Base-by-base conservation (phyloP, 2,329 filamentous ascomycete genomes). In the Mollisia scopiformis region DNA sequence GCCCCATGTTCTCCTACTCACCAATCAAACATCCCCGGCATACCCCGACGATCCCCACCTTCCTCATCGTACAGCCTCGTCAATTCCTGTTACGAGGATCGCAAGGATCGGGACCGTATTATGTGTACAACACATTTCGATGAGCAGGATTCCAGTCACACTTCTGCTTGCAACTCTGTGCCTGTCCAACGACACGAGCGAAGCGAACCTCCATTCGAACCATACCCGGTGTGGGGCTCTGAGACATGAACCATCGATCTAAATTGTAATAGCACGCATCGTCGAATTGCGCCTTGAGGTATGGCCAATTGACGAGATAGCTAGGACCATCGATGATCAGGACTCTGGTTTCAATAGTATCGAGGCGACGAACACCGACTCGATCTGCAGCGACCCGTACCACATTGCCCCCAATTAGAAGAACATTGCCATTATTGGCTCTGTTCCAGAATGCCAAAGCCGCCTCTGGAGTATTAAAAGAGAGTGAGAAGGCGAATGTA, bases 161-260 rank as follows among this genome's bases (percentile, higher is more conserved):
- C 23, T 4, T n/a, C 10, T 14, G 7, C 23, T 27, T 25, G 23
- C 43, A 47, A 11, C 5, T 51, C 19, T 58, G 56, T 25, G 66
- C 62, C 28, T 68, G 66, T 6, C 62, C 66, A 60, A 63, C 60
- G 10, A 66, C 47, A 21, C 66, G 51, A 11, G 52, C 39, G 51
- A 68, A 68, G 5, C 55, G 35, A 30, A 68, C 62, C 23, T 62
- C 55, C 55, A 68, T 51, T 4, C 43, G 33, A 11, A 35, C 46
- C 21, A 39, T 58, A 6, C 47, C 50, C 19, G 35, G 21, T 31
- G 23, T 39, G 7, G 31, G n/a, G 58, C 30, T 7, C 31, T 10
- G 16, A 37, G 11, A 7, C 28, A n/a, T n/a, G n/a, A n/a, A 13
- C 14, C 55, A 46, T 14, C 27, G 13, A 8, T 63, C 62, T 13